Percentiles rank a stretch among this genome's conserved stretches.
phyloP scores from a whole-genome alignment of 2,329 filamentous ascomycete genomes.

The Beauveria sp. region DNA sequence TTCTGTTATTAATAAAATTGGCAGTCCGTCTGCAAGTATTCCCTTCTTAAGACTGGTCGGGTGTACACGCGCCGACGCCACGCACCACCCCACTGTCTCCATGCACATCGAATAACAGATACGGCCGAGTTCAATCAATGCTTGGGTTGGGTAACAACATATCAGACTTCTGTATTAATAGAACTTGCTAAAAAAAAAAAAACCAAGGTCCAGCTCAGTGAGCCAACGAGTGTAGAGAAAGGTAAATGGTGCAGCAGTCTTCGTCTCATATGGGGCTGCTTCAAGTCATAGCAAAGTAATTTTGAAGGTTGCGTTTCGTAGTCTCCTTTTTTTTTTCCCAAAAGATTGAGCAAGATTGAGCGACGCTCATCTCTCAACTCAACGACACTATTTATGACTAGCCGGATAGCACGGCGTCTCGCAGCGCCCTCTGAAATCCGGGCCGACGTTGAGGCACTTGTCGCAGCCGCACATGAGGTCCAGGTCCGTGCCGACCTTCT shows the following conservation, averaged over 20 bases:
- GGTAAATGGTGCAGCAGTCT: background rate
- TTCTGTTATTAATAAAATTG: conserved; percentile 8
- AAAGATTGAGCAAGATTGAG: background rate
- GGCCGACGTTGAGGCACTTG: conserved; percentile 30
- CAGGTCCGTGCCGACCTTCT: conserved; percentile 26
- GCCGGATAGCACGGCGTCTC: conserved; percentile 24
- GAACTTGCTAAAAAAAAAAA: background rate
- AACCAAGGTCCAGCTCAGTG: background rate
- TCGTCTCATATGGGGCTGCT: background rate
- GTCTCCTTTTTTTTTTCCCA: background rate
- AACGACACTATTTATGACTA: background rate
- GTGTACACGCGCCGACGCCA: background rate
- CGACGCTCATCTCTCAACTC: background rate
- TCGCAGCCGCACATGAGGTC: conserved; percentile 34
- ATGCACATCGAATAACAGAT: background rate
- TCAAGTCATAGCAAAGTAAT: background rate
- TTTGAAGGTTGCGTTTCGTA: background rate
- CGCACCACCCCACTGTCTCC: background rate
- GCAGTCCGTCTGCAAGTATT: background rate
- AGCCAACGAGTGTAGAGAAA: conserved; percentile 6
- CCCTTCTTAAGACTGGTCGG: background rate
- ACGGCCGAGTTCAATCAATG: background rate
- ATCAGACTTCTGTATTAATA: background rate
- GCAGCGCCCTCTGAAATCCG: conserved; percentile 33
- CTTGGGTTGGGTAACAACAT: background rate